A percentile compares a stretch with the other conserved stretches of the same genome.
Evolutionary conservation across 306 rosid genomes (phyloP).

Genomic region (peach (Prunus persica)): DNA sequence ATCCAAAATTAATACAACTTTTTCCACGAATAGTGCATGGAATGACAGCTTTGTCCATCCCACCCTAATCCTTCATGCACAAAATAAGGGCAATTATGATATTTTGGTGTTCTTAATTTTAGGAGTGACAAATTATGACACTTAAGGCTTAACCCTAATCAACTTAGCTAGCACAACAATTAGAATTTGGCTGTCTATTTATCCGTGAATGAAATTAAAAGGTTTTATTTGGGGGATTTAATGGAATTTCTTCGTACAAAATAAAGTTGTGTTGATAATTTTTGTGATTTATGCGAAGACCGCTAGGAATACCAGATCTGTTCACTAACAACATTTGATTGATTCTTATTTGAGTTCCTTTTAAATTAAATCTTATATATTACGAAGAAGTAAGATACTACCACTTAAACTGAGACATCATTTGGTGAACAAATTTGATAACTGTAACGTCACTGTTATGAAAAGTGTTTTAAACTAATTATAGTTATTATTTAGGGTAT

Average conservation of each 20-base stretch:
- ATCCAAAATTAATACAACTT: background rate
- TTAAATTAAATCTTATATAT: background rate
- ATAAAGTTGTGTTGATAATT: background rate
- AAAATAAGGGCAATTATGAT: constrained; percentile 9
- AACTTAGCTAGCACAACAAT: background rate
- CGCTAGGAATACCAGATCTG: background rate
- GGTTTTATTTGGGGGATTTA: background rate
- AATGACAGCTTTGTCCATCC: constrained; percentile 12
- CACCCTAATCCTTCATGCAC: background rate
- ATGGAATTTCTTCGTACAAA: background rate
- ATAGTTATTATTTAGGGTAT: background rate
- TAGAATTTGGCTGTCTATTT: background rate
- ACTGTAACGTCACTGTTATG: background rate
- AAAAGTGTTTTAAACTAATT: background rate
- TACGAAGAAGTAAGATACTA: no score
- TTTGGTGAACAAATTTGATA: background rate
- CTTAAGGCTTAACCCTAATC: background rate
- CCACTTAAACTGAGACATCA: no score
- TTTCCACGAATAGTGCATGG: background rate
- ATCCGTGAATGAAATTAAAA: background rate
- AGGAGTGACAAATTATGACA: background rate
- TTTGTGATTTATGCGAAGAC: background rate
- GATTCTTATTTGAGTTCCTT: background rate
- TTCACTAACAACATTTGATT: background rate
- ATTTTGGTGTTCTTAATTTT: background rate